Conservation (phyloP, 495 filamentous ascomycete species). For the Hyaloscypha bicolor region DNA sequence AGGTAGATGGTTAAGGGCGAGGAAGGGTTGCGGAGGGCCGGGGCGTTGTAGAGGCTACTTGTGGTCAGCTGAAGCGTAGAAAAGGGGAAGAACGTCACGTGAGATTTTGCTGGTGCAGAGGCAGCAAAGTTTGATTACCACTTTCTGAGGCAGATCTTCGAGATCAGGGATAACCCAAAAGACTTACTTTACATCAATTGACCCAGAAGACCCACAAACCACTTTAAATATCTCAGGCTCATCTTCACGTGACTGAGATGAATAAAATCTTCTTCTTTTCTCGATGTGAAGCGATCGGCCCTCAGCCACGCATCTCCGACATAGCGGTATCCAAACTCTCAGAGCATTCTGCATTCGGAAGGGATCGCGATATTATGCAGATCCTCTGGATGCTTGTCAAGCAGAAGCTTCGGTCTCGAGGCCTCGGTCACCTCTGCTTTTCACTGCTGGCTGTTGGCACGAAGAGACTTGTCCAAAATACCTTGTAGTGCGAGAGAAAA, state of each 20-base stretch:
- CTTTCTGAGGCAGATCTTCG: not conserved
- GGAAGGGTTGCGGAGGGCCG: constrained; percentile 12
- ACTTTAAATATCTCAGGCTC: constrained; percentile 18
- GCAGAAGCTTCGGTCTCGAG: no score
- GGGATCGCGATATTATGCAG: constrained; percentile 3
- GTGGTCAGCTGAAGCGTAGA: constrained; percentile 15
- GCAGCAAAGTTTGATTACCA: no score
- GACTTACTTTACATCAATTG: constrained; percentile 27
- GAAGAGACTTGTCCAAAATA: no score
- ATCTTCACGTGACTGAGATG: constrained; percentile 17
- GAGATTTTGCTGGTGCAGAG: constrained; percentile 1
- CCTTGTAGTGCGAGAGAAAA: no score
- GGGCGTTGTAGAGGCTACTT: constrained; percentile 24
- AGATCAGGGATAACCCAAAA: not conserved
- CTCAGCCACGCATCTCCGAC: not conserved
- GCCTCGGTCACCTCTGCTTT: no score
- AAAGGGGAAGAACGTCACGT: constrained; percentile 15
- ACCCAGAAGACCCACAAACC: constrained; percentile 26
- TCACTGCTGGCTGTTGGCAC: no score
- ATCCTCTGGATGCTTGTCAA: constrained; percentile 41
- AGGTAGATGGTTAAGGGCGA: constrained; percentile 28
- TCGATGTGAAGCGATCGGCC: not conserved
- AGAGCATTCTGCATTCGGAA: not conserved
- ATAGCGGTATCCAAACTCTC: not conserved
- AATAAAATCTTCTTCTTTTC: constrained; percentile 10